Evolutionary conservation across 139 green algal genomes (phyloP), one percentile per base, ranked within the genome.

Genomic region (Chlamydomonas sphaeroides): DNA sequence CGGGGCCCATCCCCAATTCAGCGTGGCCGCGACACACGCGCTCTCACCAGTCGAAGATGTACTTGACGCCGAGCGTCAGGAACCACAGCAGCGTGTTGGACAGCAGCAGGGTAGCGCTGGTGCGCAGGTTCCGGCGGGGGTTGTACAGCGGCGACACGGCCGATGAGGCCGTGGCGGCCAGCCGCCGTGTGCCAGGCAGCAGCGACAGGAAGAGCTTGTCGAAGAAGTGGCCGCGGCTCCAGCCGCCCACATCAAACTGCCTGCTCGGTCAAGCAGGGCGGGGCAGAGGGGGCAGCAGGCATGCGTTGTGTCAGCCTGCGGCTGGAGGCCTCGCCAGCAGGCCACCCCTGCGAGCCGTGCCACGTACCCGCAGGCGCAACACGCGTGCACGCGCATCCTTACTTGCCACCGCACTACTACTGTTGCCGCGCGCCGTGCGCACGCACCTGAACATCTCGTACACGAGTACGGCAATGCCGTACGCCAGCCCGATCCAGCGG

Each of bases 1-100:
- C 10, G 11, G 11, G 10, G 45, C 45, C 45, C 45, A 10, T 10
- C 45, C 10, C 45, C 14, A 53, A 10, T 10, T 53, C 14, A 21
- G 11, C 45, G 10, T 21, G 45, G 11, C 45, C 45, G 45, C 45
- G 10, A 10, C 45, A 53, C 11, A 88, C 42, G 7, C 81, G 59
- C 25, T 32, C 51, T 23, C 89, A 92, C 68, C 88, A 93, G 74
- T 95, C 92, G 49, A 95, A 94, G 5, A 85, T 78, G n/a, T 90
- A 69, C 80, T 95, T 95, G 41, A 87, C 45, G 0, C 30, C 81
- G 28, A 95, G 71, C 36, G 91, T 83, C 23, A 87, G 20, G 35
- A 80, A 51, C 92, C 92, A 95, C 78, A 95, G 92, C 35, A 66
- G 23, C 1, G 79, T 39, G 80, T 95, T 95, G 68, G 36, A 49